phyloP scores from a whole-genome alignment of 2,329 filamentous ascomycete species.

The Aspergillus pseudoviridinutans region DNA sequence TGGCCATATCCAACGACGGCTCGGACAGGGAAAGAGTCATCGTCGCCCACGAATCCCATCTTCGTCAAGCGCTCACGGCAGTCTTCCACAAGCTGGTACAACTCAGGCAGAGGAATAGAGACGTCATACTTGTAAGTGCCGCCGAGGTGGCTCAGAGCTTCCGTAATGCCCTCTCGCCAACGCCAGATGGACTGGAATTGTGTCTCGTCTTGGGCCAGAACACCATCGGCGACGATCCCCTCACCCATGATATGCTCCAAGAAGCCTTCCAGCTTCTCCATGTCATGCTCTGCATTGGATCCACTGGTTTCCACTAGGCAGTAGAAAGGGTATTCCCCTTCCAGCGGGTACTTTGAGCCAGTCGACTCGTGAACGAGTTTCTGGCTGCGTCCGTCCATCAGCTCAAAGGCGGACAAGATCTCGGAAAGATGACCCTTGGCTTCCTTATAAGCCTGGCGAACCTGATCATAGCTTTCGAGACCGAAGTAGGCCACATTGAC shows the following conservation, averaged over 20 bases:
- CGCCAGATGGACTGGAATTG: slow-evolving; percentile 82
- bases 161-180: slow-evolving; percentile 90
- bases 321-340: slow-evolving; percentile 86
- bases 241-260: slow-evolving; percentile 87
- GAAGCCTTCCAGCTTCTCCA: slow-evolving; percentile 83
- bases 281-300: slow-evolving; percentile 89
- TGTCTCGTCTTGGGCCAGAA: slow-evolving; percentile 88
- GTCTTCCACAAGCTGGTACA: slow-evolving; percentile 88
- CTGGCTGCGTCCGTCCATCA: slow-evolving; percentile 89
- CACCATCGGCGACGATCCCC: slow-evolving; percentile 82
- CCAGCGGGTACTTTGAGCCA: slow-evolving; percentile 73
- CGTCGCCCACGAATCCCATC: slow-evolving; percentile 72
- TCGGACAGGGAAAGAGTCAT: slow-evolving; percentile 72
- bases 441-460: slow-evolving; percentile 78
- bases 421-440: slow-evolving; percentile 88
- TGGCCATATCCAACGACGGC: slow-evolving; percentile 96
- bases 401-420: slow-evolving; percentile 94
- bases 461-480: slow-evolving; percentile 83
- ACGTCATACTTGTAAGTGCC: slow-evolving; percentile 99
- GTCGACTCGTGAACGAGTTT: slow-evolving; percentile 70
- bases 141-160: slow-evolving; percentile 83
- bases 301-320: slow-evolving; percentile 95
- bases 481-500: slow-evolving; percentile 96
- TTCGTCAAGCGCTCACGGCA: slow-evolving; percentile 67
- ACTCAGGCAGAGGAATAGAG: slow-evolving; percentile 81